Conservation (phyloP, 2,329 filamentous ascomycete genomes). For the Alternaria metachromatica region DNA sequence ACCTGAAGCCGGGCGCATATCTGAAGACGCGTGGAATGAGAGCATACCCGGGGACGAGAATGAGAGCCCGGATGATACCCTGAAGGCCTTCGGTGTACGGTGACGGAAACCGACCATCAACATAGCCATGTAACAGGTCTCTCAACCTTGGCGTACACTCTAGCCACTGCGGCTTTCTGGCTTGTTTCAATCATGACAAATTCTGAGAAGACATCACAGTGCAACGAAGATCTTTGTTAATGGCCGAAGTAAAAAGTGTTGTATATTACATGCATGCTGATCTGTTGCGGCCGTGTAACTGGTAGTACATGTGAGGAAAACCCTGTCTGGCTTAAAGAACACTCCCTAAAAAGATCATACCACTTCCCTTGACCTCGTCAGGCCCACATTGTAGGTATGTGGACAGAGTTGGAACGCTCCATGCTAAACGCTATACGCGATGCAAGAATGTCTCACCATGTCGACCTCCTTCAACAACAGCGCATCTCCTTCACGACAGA, state of each 20-base stretch:
- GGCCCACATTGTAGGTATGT: constrained; percentile 27
- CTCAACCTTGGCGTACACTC: background rate
- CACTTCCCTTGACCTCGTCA: constrained; percentile 16
- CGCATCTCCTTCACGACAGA: constrained; percentile 7
- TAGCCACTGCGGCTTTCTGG: background rate
- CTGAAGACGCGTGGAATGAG: constrained; percentile 67
- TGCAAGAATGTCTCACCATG: constrained; percentile 25
- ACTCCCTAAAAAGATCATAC: constrained; percentile 27
- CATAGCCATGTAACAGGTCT: background rate
- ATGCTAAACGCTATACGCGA: constrained; percentile 26
- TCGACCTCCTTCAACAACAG: constrained; percentile 20
- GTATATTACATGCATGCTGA: constrained; percentile 38
- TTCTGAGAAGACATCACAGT: background rate
- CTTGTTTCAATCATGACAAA: background rate
- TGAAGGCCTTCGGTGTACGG: constrained; percentile 12
- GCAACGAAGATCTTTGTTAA: constrained; percentile 2
- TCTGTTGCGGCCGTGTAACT: constrained; percentile 34
- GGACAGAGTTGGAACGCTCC: constrained; percentile 14
- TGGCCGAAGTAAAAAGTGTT: constrained; percentile 27
- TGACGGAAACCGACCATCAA: background rate
- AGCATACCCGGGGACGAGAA: constrained; percentile 54
- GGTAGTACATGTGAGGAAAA: constrained; percentile 39
- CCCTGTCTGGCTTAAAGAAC: constrained; percentile 33
- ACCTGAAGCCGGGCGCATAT: constrained; percentile 64
- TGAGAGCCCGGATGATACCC: constrained; percentile 22